Percentiles rank a stretch among this genome's conserved stretches.
phyloP scores from a whole-genome alignment of 1,139 yeast genomes.

The Geotrichum histeridarum region DNA sequence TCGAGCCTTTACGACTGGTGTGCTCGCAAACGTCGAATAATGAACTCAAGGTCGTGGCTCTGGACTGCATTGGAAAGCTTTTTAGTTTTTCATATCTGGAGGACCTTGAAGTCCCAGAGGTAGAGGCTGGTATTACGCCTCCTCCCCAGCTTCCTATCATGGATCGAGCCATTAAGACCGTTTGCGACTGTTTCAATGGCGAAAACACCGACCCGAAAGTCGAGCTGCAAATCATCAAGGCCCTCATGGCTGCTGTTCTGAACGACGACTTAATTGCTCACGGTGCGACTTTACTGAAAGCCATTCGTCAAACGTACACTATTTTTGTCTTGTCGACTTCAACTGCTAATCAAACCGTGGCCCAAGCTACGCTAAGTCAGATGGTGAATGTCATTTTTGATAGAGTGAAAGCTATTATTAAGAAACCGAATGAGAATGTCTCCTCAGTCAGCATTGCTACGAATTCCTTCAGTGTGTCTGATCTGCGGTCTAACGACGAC shows the following conservation, averaged over 20 bases:
- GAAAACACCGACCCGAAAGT: slow-evolving; percentile 86
- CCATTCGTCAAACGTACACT: slow-evolving; percentile 88
- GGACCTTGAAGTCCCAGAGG: slow-evolving; percentile 44
- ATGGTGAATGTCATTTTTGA: slow-evolving; percentile 82
- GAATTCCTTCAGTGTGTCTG: not conserved
- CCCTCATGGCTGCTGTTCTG: slow-evolving; percentile 80
- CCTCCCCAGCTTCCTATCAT: slow-evolving; percentile 57
- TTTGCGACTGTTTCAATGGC: slow-evolving; percentile 81
- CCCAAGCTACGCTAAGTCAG: slow-evolving; percentile 92
- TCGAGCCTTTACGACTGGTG: slow-evolving; percentile 59
- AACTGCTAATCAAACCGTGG: slow-evolving; percentile 82
- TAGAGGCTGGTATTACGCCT: slow-evolving; percentile 43
- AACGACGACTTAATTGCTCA: slow-evolving; percentile 81
- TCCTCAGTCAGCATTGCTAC: slow-evolving; percentile 11
- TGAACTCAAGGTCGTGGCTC: slow-evolving; percentile 51
- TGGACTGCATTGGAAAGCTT: slow-evolving; percentile 63
- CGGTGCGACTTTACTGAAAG: slow-evolving; percentile 82
- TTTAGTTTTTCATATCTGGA: slow-evolving; percentile 59
- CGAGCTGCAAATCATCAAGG: slow-evolving; percentile 88
- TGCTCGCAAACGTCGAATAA: slow-evolving; percentile 49
- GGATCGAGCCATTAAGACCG: slow-evolving; percentile 80
- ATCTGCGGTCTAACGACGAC: slow-evolving; percentile 7
- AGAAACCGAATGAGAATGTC: slow-evolving; percentile 7
- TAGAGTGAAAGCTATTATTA: slow-evolving; percentile 46
- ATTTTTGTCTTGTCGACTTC: slow-evolving; percentile 80